Evolutionary conservation across 2,329 filamentous ascomycete genomes (phyloP).

Genomic region (Fusarium ambrosium): DNA sequence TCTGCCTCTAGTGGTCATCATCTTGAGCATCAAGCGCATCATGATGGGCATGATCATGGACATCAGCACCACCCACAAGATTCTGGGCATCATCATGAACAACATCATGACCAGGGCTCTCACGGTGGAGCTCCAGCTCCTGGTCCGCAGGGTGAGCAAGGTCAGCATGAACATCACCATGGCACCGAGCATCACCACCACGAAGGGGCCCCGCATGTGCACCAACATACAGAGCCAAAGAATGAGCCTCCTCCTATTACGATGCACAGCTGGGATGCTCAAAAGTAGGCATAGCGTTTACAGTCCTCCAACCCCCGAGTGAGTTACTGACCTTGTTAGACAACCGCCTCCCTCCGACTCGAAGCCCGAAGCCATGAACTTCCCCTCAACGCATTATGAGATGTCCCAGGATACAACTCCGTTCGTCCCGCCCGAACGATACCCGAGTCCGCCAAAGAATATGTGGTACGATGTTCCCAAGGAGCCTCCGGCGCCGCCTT

Average conservation of each 20-base stretch:
- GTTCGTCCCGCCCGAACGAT: slow-evolving; percentile 81
- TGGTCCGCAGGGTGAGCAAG: slow-evolving; percentile 52
- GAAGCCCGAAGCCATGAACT: slow-evolving; percentile 86
- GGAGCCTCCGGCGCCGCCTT: slow-evolving; percentile 65
- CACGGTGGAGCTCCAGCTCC: slow-evolving; percentile 27
- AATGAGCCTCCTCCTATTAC: slow-evolving; percentile 41
- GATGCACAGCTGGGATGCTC: slow-evolving; percentile 66
- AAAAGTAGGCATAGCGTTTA: slow-evolving; percentile 57
- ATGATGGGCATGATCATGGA: slow-evolving; percentile 8
- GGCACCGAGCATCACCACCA: slow-evolving; percentile 35
- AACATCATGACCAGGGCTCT: slow-evolving; percentile 34
- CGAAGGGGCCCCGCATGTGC: slow-evolving; percentile 28
- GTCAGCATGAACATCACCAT: slow-evolving; percentile 49
- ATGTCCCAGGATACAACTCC: slow-evolving; percentile 84
- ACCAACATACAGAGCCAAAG: slow-evolving; percentile 41
- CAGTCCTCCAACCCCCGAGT: neutral
- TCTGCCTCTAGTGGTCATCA: slow-evolving; percentile 35
- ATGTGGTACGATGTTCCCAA: slow-evolving; percentile 91
- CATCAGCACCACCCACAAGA: slow-evolving; percentile 32
- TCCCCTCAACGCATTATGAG: slow-evolving; percentile 82
- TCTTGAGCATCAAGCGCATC: slow-evolving; percentile 27
- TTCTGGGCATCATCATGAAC: slow-evolving; percentile 25
- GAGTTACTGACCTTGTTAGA: slow-evolving; percentile 55
- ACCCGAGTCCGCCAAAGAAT: slow-evolving; percentile 85
- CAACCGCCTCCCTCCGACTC: slow-evolving; percentile 75